Evolutionary conservation across 176 grass and related monocot genomes (phyloP), one percentile per base, ranked within the genome.

Genomic region (Oryza rufipogon): DNA sequence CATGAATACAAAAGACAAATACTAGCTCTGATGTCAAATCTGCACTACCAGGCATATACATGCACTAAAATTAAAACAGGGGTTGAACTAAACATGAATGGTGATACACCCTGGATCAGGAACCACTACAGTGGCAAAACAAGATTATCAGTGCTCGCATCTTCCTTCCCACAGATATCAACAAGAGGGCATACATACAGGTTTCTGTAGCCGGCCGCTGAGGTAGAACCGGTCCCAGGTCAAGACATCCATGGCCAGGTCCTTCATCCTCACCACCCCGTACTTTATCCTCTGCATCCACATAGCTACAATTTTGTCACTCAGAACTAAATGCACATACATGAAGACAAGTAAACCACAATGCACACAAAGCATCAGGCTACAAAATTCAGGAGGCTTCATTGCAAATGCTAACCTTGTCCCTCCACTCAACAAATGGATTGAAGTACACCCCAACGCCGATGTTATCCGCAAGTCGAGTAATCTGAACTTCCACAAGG

Each of bases 151-250:
- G 0, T 22, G 14, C 26, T 9, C 33, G 48, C 9, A 28, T 13
- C 64, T 77, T 28, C 72, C 70, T 33, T 66, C 58, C 25, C 10
- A 34, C 9, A 4, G 26, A 19, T 44, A 78, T 56, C 3, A 82
- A 44, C 11, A 75, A 84, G 16, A 16, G 22, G 41, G 23, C 54
- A 38, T 6, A 83, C 89, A 79, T 93, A 98, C 96, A 75, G 96
- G 96, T 92, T 98, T 98, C 81, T 98, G 96, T 63, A 98, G 88
- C 11, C 93, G 91, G 5, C 96, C 96, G 36, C 93, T 95, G 23
- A 98, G 87, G 77, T 98, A 98, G 76, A 98, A 98, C 74, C 63
- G 83, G 60, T 93, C 88, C 96, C 96, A 98, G 28, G 83, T 93
- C 70, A 95, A 81, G 32, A 93, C 48, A 90, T 98, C 93, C 87